Evolutionary conservation across 2,329 filamentous ascomycete species (phyloP).

Genomic region (Fusarium irregulare): DNA sequence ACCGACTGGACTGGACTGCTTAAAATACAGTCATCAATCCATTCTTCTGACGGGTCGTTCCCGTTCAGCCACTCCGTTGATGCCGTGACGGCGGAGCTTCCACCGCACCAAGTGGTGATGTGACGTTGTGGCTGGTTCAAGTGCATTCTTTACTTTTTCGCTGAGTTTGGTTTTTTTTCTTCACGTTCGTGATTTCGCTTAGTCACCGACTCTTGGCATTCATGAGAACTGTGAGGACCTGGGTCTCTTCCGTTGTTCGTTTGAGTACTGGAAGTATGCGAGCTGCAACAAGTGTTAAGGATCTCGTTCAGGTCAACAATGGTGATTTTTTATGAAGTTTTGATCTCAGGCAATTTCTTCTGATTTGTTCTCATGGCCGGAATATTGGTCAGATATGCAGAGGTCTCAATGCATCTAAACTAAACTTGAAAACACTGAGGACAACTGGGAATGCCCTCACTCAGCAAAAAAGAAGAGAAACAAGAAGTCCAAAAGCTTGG

Average conservation of each 20-base stretch:
- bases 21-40: not conserved
- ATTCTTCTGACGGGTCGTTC: conserved; percentile 20
- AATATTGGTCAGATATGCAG: not conserved
- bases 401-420: not conserved
- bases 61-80: conserved; percentile 35
- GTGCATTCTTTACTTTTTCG: conserved; percentile 8
- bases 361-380: not conserved
- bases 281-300: not conserved
- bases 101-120: not conserved
- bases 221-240: not conserved
- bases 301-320: not conserved
- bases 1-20: not conserved
- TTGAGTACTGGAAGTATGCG: not conserved
- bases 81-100: conserved; percentile 27
- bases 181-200: not conserved
- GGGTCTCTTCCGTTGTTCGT: not conserved
- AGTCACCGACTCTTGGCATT: not conserved
- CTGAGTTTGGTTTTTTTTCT: not conserved
- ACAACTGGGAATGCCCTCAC: conserved; percentile 31
- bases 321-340: not conserved
- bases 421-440: not conserved
- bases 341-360: not conserved
- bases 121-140: conserved; percentile 31
- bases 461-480: not conserved
- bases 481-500: not conserved